These are phyloP conservation scores for Yamadazyma friedrichii DNA, from an alignment of 1,139 yeast species.

Conservation along the genomic window DNA sequence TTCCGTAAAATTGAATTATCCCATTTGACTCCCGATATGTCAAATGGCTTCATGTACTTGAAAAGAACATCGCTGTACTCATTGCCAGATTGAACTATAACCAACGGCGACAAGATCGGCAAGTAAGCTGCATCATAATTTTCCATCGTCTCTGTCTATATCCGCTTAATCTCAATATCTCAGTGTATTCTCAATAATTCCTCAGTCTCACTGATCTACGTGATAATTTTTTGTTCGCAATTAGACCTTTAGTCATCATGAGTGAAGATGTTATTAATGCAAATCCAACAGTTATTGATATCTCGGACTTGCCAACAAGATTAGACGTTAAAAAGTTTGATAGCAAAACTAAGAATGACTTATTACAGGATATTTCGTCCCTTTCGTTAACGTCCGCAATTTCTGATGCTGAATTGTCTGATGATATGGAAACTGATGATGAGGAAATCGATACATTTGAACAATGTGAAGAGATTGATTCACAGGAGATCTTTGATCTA, in stretches of 20 bases:
- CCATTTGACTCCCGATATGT: conserved; percentile 30
- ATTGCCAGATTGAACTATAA: conserved; percentile 12
- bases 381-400: conserved; percentile 23
- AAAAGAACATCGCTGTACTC: background rate
- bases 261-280: conserved; percentile 80
- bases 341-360: conserved; percentile 17
- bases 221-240: background rate
- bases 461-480: conserved; percentile 51
- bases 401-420: conserved; percentile 22
- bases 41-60: conserved; percentile 16
- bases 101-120: conserved; percentile 36
- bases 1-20: conserved; percentile 40
- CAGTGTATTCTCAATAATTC: background rate
- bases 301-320: conserved; percentile 74
- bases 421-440: conserved; percentile 32
- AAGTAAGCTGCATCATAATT: conserved; percentile 25
- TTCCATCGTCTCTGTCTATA: conserved; percentile 26
- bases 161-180: background rate
- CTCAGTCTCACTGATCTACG: background rate
- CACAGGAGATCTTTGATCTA: conserved; percentile 58
- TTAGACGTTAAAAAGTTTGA: conserved; percentile 11
- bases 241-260: conserved; percentile 26
- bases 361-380: conserved; percentile 19
- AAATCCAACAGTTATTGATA: conserved; percentile 83
- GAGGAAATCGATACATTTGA: conserved; percentile 16